Evolutionary conservation across 768 basidiomycete genomes (phyloP).

Genomic region (Suillus clintonianus): DNA sequence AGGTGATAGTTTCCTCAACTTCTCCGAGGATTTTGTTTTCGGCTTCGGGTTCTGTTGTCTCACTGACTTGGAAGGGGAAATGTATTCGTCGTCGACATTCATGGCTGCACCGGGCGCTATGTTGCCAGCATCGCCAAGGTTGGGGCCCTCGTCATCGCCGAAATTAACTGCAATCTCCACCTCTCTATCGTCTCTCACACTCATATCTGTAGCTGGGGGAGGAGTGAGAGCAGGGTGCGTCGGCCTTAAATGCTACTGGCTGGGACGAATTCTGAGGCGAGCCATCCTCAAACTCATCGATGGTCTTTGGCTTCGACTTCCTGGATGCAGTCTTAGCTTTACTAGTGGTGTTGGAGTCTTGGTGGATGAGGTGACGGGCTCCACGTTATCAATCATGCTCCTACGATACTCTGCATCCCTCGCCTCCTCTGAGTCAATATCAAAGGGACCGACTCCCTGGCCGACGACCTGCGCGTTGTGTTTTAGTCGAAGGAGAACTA

Average conservation of each 20-base stretch:
- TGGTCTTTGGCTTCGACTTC: background rate
- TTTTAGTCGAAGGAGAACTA: conserved; percentile 55
- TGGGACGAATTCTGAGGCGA: conserved; percentile 10
- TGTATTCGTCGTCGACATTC: conserved; percentile 8
- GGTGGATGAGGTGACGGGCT: background rate
- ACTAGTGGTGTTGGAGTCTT: too few relatives aligned
- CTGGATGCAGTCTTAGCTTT: background rate
- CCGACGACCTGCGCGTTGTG: conserved; percentile 64
- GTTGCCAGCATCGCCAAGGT: conserved; percentile 10
- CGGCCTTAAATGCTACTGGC: conserved; percentile 3
- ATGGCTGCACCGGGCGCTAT: background rate
- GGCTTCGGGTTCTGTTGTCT: conserved; percentile 3
- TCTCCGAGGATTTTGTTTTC: background rate
- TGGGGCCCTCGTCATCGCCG: conserved; percentile 12
- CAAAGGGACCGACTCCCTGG: conserved; percentile 25
- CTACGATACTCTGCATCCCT: conserved; percentile 16
- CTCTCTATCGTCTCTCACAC: conserved; percentile 22
- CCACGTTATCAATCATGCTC: background rate
- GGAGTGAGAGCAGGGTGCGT: conserved; percentile 4
- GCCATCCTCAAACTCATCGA: conserved; percentile 4
- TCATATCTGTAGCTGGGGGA: conserved; percentile 18
- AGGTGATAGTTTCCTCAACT: background rate
- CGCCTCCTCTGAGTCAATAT: conserved; percentile 22
- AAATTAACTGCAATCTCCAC: conserved; percentile 25
- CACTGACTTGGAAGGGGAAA: background rate